Percentiles rank a stretch among this genome's conserved stretches.
These are phyloP conservation scores for Candida neerlandica DNA, from an alignment of 1,139 yeast genomes.

Conservation along the genomic window DNA sequence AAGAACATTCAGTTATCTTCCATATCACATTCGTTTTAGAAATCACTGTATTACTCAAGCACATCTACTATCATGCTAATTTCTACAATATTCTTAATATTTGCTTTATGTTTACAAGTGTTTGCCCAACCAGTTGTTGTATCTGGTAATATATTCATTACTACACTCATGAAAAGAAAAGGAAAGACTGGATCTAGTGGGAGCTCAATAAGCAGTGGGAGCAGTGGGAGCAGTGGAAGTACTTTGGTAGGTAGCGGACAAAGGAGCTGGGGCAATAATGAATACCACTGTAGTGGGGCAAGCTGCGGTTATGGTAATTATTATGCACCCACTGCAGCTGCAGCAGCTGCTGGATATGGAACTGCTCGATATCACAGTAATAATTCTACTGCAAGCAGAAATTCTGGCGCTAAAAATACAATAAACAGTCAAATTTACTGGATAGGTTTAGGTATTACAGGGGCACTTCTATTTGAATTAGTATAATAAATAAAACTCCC, in stretches of 20 bases:
- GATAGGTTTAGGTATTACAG: background rate
- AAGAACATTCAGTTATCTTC: too few species aligned
- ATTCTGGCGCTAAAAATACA: background rate
- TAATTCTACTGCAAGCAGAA: background rate
- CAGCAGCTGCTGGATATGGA: slow-evolving; percentile 17
- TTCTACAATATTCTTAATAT: background rate
- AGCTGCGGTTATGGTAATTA: slow-evolving; percentile 16
- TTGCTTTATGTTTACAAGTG: background rate
- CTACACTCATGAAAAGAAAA: background rate
- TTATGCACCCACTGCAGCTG: slow-evolving; percentile 16
- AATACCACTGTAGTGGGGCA: slow-evolving; percentile 9
- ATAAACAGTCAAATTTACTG: background rate
- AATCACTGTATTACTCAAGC: too few species aligned
- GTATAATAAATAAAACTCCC: background rate
- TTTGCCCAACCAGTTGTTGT: background rate
- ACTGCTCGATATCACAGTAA: slow-evolving; percentile 15
- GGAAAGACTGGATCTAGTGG: background rate
- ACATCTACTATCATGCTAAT: background rate
- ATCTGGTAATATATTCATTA: background rate
- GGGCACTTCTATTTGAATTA: background rate
- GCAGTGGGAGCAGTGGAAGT: background rate
- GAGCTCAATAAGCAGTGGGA: background rate
- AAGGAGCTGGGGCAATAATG: slow-evolving; percentile 1
- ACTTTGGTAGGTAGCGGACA: background rate
- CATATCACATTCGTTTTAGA: too few species aligned